Conservation (phyloP, 371 early-diverging fungal genomes). For the Apophysomyces trapeziformis region DNA sequence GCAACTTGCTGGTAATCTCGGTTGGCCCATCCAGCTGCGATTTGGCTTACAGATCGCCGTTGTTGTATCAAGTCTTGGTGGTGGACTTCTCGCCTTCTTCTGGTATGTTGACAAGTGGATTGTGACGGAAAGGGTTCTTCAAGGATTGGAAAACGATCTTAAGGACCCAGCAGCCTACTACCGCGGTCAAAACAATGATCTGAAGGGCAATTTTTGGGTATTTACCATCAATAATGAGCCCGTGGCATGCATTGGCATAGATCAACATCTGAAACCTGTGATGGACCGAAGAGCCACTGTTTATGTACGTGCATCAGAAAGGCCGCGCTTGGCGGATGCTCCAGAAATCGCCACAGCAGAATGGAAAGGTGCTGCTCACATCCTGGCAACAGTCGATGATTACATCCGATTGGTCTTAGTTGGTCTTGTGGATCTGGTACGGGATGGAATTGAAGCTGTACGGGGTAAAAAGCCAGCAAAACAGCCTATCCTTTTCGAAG, state of each 20-base stretch:
- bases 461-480: neutral
- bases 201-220: conserved; percentile 53
- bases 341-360: conserved; percentile 34
- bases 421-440: conserved; percentile 24
- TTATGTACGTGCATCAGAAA: conserved; percentile 28
- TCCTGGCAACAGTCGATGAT: conserved; percentile 42
- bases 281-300: conserved; percentile 15
- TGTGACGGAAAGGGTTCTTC: conserved; percentile 32
- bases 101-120: conserved; percentile 47
- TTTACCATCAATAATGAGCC: conserved; percentile 46
- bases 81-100: conserved; percentile 30
- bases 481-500: conserved; percentile 28
- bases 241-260: conserved; percentile 52
- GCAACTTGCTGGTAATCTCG: conserved; percentile 13
- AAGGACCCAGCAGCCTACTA: conserved; percentile 41
- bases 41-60: conserved; percentile 23
- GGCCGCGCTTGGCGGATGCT: conserved; percentile 28
- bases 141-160: conserved; percentile 47
- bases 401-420: conserved; percentile 31
- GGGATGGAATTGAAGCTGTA: conserved; percentile 12
- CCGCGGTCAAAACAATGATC: conserved; percentile 31
- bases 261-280: conserved; percentile 28
- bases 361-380: conserved; percentile 33
- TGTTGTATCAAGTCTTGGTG: conserved; percentile 28
- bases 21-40: conserved; percentile 22